Evolutionary conservation across 2,329 filamentous ascomycete species (phyloP), one percentile per base, ranked within the genome.

Genomic region (Pestalotiopsis sp.): DNA sequence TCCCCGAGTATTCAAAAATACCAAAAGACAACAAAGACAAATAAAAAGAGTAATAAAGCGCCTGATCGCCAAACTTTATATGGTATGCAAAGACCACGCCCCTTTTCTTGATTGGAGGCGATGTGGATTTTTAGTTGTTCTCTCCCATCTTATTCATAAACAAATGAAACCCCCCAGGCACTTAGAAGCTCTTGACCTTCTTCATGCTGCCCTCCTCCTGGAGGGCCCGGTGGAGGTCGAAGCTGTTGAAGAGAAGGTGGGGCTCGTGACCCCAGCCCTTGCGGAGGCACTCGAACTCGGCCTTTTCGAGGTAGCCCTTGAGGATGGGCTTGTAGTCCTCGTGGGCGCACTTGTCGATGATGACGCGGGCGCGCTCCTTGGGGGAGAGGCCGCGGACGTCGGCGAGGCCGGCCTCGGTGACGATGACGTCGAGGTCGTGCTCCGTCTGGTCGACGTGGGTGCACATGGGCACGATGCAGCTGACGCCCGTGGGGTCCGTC

Each of bases 371-470:
- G 60, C 94, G 86, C 85, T 97, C 93, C 66, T 90, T 87, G 0
- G 94, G 94, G 72, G 88, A 90, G 72, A 97, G 84, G 65, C 94
- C 94, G 57, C 93, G 89, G 1, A 97, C 94, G 76, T 97, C 94
- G 36, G 94, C 94, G 27, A 97, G 88, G 68, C 94, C 94, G 79
- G 87, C 81, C 80, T 88, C 85, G 25, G 87, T 90, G n/a, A 97
- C 94, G 60, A 97, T 82, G n/a, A 97, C 90, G 74, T 97, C 94
- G 52, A 97, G 87, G 78, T 97, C 94, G 81, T 97, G 94, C 83
- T 97, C 94, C 0, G 94, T 97, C 86, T 97, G 94, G 81, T 97
- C 94, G 73, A 97, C 86, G 82, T 97, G 94, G 3, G 93, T 97
- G 82, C 91, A 94, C 92, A 97, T 95, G 69, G 94, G 94, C n/a